Percentiles rank a stretch among this genome's conserved stretches.
Conservation (phyloP, 345 rosid genomes). For the Triadica sebifera region DNA sequence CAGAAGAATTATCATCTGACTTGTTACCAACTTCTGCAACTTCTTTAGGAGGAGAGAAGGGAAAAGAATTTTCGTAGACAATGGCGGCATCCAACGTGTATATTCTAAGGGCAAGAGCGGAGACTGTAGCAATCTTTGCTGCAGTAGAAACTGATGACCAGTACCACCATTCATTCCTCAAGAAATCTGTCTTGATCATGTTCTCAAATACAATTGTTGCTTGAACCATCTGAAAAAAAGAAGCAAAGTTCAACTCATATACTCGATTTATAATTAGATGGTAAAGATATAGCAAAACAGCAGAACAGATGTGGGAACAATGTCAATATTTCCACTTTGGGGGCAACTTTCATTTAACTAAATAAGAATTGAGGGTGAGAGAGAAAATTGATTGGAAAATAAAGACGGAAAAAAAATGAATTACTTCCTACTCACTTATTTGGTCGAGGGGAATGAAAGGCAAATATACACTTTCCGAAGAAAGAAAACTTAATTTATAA, state of each 20-base stretch:
- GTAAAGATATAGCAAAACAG: neutral
- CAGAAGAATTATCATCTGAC: constrained; percentile 4
- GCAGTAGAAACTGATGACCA: constrained; percentile 40
- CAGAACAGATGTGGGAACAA: neutral
- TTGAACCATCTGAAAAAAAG: constrained; percentile 37
- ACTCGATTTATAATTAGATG: neutral
- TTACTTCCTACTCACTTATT: no score
- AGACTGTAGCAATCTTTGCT: constrained; percentile 31
- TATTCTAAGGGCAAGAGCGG: constrained; percentile 37
- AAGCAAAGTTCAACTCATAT: neutral
- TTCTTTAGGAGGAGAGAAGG: constrained; percentile 6
- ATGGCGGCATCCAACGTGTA: constrained; percentile 41
- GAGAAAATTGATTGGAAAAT: neutral
- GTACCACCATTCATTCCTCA: constrained; percentile 41
- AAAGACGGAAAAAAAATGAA: neutral
- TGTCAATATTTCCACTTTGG: neutral
- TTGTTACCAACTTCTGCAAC: constrained; percentile 9
- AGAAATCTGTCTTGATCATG: constrained; percentile 35
- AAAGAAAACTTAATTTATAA: no score
- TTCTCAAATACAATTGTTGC: constrained; percentile 36
- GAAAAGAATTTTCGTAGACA: constrained; percentile 23
- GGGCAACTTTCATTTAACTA: neutral
- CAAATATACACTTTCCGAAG: no score
- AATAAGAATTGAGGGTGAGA: neutral
- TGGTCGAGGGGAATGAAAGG: no score